A percentile compares a stretch with the other conserved stretches of the same genome.
Evolutionary conservation across 371 early-diverging fungal species (phyloP).

Genomic region (Mucor mucedo): DNA sequence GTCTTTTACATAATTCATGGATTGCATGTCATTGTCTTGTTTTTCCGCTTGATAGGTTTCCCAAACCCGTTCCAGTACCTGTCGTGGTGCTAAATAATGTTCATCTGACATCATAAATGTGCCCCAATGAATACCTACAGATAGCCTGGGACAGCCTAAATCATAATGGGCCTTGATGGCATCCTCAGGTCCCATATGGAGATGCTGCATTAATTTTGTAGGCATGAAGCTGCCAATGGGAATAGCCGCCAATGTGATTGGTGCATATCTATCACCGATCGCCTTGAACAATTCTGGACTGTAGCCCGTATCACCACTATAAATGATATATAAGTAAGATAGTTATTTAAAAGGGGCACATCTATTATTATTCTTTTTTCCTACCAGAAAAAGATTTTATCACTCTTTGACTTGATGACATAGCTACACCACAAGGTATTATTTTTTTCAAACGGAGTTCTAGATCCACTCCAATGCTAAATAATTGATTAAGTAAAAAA

Average conservation of each 20-base stretch:
- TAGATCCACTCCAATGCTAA: conserved; percentile 65
- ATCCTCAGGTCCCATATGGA: conserved; percentile 65
- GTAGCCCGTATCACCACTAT: conserved; percentile 68
- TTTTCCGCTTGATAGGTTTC: not conserved
- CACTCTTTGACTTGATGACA: conserved; percentile 46
- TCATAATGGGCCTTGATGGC: conserved; percentile 60
- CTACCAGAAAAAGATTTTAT: conserved; percentile 60
- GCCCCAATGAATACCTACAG: conserved; percentile 69
- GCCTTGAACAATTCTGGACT: conserved; percentile 59
- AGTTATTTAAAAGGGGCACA: not conserved
- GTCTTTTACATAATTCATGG: not conserved
- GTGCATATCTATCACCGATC: conserved; percentile 59
- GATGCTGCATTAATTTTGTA: conserved; percentile 55
- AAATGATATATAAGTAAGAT: not conserved
- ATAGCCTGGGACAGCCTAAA: conserved; percentile 41
- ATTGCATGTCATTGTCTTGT: conserved; percentile 3
- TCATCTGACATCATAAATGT: conserved; percentile 73
- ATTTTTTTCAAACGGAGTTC: conserved; percentile 66
- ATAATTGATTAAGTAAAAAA: not conserved
- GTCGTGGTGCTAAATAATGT: conserved; percentile 68
- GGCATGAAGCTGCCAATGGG: conserved; percentile 68
- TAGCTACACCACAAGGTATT: conserved; percentile 66
- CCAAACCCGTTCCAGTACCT: conserved; percentile 44
- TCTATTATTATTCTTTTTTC: not conserved
- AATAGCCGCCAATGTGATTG: conserved; percentile 60